phyloP scores from a whole-genome alignment of 2,329 filamentous ascomycete genomes.

The Coniochaeta hoffmannii region DNA sequence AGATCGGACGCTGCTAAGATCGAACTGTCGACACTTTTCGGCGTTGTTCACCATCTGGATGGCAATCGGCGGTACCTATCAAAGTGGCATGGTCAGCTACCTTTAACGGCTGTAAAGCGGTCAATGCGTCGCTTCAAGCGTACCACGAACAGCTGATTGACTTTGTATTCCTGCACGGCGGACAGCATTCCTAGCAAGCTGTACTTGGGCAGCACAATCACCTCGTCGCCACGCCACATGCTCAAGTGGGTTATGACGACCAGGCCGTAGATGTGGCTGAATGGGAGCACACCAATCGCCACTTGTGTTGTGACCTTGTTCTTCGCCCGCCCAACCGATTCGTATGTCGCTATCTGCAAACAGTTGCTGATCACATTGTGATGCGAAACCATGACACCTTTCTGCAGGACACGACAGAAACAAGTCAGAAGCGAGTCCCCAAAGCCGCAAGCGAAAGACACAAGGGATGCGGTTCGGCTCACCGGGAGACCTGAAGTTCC shows the following conservation, averaged over 20 bases:
- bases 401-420: constrained; percentile 31
- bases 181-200: constrained; percentile 56
- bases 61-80: constrained; percentile 68
- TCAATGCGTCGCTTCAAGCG: constrained; percentile 12
- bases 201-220: constrained; percentile 66
- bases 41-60: constrained; percentile 63
- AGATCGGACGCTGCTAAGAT: constrained; percentile 56
- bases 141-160: constrained; percentile 58
- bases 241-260: constrained; percentile 61
- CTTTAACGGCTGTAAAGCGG: not conserved
- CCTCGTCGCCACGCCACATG: constrained; percentile 62
- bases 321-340: constrained; percentile 21
- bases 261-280: constrained; percentile 73
- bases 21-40: constrained; percentile 52
- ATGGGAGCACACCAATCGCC: constrained; percentile 58
- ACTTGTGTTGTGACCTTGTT: constrained; percentile 24
- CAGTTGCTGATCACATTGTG: constrained; percentile 67
- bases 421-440: not conserved
- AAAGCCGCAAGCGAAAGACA: not conserved
- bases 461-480: constrained; percentile 15
- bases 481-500: constrained; percentile 64
- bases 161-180: constrained; percentile 60
- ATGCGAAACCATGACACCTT: constrained; percentile 74
- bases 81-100: not conserved
- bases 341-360: constrained; percentile 48